Percentiles rank a stretch among this genome's conserved stretches.
These are phyloP conservation scores for Apiotrichum siamense DNA, from an alignment of 1,284 basidiomycete species.

Conservation along the genomic window DNA sequence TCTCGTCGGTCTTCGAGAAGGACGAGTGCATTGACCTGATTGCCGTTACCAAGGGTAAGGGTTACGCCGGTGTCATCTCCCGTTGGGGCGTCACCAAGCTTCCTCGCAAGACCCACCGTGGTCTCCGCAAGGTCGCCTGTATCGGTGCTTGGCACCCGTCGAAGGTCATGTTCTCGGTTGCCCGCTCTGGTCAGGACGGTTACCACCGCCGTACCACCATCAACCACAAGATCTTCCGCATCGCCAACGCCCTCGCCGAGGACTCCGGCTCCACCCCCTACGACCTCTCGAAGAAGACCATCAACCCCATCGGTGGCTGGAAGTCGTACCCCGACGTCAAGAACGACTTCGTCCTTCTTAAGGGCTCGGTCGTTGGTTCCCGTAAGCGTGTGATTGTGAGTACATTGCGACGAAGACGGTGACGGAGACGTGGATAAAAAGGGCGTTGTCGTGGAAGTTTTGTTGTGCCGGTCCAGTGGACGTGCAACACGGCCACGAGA, in stretches of 20 bases:
- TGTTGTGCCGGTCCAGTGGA: too few species aligned
- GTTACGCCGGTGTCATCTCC: constrained; percentile 98
- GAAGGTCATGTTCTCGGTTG: constrained; percentile 99
- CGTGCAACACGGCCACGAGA: too few species aligned
- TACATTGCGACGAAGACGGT: too few species aligned
- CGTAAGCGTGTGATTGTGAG: constrained; percentile 92
- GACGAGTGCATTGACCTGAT: constrained; percentile 97
- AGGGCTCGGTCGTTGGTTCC: constrained; percentile 88
- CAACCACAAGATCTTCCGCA: constrained; percentile 80
- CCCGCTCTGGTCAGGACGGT: constrained; percentile 99
- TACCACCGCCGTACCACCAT: constrained; percentile 98
- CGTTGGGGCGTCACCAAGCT: constrained; percentile 98
- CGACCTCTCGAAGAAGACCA: constrained; percentile 87
- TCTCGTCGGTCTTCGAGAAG: constrained; percentile 84
- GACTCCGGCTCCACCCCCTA: constrained; percentile 87
- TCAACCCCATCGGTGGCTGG: constrained; percentile 99
- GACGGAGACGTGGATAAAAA: too few species aligned
- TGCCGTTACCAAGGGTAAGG: constrained; percentile 97
- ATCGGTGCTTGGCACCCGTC: constrained; percentile 99
- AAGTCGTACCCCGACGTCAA: constrained; percentile 95
- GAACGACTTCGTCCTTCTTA: constrained; percentile 96
- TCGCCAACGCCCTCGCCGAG: constrained; percentile 74
- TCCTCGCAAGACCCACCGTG: constrained; percentile 98
- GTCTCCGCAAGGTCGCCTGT: constrained; percentile 99
- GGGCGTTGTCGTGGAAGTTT: too few species aligned